Conservation (phyloP, 176 grass and related monocot genomes). For the Aechmea fasciata region DNA sequence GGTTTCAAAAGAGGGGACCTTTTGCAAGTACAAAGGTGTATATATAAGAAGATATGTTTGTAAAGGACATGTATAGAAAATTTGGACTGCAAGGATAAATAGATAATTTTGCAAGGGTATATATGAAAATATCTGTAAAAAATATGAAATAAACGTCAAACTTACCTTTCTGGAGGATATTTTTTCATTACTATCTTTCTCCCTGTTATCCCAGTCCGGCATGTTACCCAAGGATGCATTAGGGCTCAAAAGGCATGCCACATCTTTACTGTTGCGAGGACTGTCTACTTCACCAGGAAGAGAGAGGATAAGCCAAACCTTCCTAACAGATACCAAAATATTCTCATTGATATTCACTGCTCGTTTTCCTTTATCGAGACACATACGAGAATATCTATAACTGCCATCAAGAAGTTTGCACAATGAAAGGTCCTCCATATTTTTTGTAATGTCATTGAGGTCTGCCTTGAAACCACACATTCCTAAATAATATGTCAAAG, state of each 20-base stretch:
- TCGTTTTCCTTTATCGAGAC: slow-evolving; percentile 73
- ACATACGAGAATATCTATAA: slow-evolving; percentile 57
- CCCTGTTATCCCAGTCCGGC: slow-evolving; percentile 38
- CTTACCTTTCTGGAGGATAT: slow-evolving; percentile 40
- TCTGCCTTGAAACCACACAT: slow-evolving; percentile 72
- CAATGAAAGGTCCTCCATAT: slow-evolving; percentile 58
- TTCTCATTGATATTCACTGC: slow-evolving; percentile 47
- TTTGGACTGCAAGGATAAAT: too few species aligned
- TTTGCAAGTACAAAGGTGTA: too few species aligned
- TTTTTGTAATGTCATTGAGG: slow-evolving; percentile 63
- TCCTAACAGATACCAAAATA: slow-evolving; percentile 54
- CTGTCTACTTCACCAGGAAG: slow-evolving; percentile 23
- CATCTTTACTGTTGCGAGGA: slow-evolving; percentile 33
- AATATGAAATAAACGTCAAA: slow-evolving; percentile 3
- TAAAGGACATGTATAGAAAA: too few species aligned
- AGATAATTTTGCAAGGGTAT: too few species aligned
- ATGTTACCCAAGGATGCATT: slow-evolving; percentile 33
- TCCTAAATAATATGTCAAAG: slow-evolving; percentile 46
- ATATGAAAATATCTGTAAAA: too few species aligned
- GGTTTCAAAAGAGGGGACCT: too few species aligned
- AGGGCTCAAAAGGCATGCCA: slow-evolving; percentile 37
- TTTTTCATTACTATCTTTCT: slow-evolving; percentile 37
- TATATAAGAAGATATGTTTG: too few species aligned
- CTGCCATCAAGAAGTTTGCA: slow-evolving; percentile 67
- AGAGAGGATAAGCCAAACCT: slow-evolving; percentile 65